Evolutionary conservation across 495 filamentous ascomycete genomes (phyloP), one percentile per base, ranked within the genome.

Genomic region (Aspergillus campestris): DNA sequence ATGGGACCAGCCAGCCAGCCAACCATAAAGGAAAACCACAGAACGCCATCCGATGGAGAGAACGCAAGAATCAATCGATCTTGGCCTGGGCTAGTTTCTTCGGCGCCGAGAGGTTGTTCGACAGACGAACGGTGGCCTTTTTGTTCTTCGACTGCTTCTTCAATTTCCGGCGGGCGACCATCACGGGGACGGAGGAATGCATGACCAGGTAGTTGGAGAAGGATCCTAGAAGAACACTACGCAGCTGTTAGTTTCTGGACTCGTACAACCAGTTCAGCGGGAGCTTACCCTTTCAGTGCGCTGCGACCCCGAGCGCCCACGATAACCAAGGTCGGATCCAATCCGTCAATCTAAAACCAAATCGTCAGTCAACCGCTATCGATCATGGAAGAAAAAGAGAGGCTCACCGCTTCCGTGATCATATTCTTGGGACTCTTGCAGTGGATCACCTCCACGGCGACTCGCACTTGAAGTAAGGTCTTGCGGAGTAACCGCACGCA

Each of bases 171-270:
- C 87, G 75, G 3, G 87, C 89, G 13, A 94, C 86, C 89, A 94
- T 94, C 27, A 94, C 89, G 0, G 92, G 92, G n/a, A 95, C 89
- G 6, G 87, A 94, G 41, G 85, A 90, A 66, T 96, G 95, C 35
- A 87, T 90, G 24, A 98, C 87, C 8, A 98, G 75, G 59, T 98
- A 98, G 59, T 95, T 96, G 44, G 86, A 91, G 64, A 98, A 97
- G 3, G 89, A 95, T 12, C 92, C 92, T 12, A 97, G 76, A 29
- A 98, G 79, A 24, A 94, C 88, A 55, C 88, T 92, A 13, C 47
- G 13, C 50, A 37, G 7, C 8, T 31, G 28, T 52, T 37, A 50
- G 45, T 39, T 27, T 37, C 5, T 31, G 4, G 13, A 2, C 6
- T 43, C 15, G 33, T 24, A 4, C 1, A 2, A 24, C 18, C 18